Base-by-base conservation (phyloP, 164 flowering plant genomes). In the Magnolia officinalis region DNA sequence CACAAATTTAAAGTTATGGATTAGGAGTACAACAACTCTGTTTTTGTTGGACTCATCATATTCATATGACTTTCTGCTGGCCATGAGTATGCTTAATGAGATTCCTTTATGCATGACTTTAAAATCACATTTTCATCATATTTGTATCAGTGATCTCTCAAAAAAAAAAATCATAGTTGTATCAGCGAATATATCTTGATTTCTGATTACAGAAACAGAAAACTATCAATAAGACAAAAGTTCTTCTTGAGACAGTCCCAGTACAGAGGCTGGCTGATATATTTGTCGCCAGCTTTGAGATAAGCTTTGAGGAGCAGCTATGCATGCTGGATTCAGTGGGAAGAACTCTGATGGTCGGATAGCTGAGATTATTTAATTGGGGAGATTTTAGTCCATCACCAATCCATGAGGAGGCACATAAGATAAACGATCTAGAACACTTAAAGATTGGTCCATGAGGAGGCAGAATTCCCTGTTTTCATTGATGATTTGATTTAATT, bases 221-320 rank as follows among this genome's bases (percentile, higher is more conserved):
- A 96, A 91, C 96, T 69, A 94, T 92, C 50, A 96, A 96, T 78
- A 87, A 93, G 80, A 92, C 97, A 71, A 96, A 93, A 82, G 94
- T 88, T 78, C 96, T 96, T 75, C 82, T 96, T 82, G 98, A 96
- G 82, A 96, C 98, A n/a, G 92, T 96, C 78, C 98, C 29, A 1
- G 29, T 26, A 26, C 29, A 26, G 2, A 26, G 29, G 29, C 29
- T 26, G 29, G 29, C 29, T 66, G 99, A 96, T 82, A 96, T 96
- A 73, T 96, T 96, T 96, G 98, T 93, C 82, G 98, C 98, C 63
- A 96, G 99, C 82, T 96, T 96, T 86, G 99, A 96, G 82, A 92
- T 96, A 81, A 94, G 99, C 84, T 96, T 96, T 82, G 98, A 96
- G 77, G 99, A 96, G 84, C 98, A 96, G 87, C 84, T 96, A 5